phyloP scores from a whole-genome alignment of 257 asterid genomes.

The Ilex asprella region DNA sequence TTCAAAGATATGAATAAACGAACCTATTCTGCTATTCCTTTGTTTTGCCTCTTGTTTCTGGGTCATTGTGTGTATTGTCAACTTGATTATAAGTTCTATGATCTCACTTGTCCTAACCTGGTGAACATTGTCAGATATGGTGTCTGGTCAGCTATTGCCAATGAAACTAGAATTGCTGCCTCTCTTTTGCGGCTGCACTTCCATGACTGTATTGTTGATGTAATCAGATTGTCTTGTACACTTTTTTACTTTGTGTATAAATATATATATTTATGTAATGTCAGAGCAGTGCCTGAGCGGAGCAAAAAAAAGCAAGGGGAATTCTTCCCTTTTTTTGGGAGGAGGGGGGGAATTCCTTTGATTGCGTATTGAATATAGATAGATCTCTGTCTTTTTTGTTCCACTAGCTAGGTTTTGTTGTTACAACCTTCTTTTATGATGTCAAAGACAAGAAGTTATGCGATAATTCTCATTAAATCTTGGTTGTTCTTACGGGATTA shows the following conservation, averaged over 20 bases:
- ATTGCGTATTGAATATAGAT: not conserved
- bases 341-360: not conserved
- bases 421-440: too few species aligned
- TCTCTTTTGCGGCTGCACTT: conserved; percentile 70
- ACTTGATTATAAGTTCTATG: conserved; percentile 51
- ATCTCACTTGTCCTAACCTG: conserved; percentile 48
- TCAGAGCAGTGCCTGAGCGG: too few species aligned
- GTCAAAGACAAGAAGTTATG: too few species aligned
- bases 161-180: conserved; percentile 75
- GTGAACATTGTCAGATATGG: conserved; percentile 37
- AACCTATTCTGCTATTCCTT: conserved; percentile 13
- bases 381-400: too few species aligned
- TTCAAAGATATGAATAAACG: conserved; percentile 14
- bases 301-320: too few species aligned
- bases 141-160: conserved; percentile 65
- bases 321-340: too few species aligned
- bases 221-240: conserved; percentile 7
- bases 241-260: not conserved
- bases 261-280: not conserved
- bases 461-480: too few species aligned
- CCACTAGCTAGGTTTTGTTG: too few species aligned
- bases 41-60: conserved; percentile 29
- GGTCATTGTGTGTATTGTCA: conserved; percentile 32
- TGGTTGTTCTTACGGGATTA: too few species aligned
- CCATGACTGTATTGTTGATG: conserved; percentile 72